Evolutionary conservation across 2,329 filamentous ascomycete species (phyloP).

Genomic region (Furcasterigmium sp.): DNA sequence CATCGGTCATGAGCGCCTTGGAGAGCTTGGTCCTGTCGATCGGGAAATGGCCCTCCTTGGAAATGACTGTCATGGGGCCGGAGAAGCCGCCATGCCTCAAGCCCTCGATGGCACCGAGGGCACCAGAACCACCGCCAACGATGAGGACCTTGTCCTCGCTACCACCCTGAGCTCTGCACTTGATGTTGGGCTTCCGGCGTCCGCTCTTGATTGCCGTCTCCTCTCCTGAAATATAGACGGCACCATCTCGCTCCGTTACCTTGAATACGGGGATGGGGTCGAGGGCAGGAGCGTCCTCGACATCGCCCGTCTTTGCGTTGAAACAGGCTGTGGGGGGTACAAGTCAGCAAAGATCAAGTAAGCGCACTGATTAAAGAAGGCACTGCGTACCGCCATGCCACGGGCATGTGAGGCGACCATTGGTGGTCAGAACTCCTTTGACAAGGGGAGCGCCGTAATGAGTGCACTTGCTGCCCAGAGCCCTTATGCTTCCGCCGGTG

Average conservation of each 20-base stretch:
- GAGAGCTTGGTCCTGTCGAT: slow-evolving; percentile 95
- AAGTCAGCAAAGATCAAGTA: neutral
- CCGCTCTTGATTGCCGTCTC: slow-evolving; percentile 73
- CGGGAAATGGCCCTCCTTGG: slow-evolving; percentile 76
- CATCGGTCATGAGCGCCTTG: slow-evolving; percentile 82
- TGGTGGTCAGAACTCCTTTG: slow-evolving; percentile 76
- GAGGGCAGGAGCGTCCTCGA: slow-evolving; percentile 89
- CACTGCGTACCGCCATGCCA: slow-evolving; percentile 82
- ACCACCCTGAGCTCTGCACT: slow-evolving; percentile 50
- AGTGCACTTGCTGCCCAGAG: slow-evolving; percentile 76
- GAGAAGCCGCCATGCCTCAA: slow-evolving; percentile 77
- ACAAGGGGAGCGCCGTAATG: slow-evolving; percentile 90
- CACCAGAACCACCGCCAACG: slow-evolving; percentile 81
- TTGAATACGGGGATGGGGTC: slow-evolving; percentile 83
- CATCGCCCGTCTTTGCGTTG: slow-evolving; percentile 80
- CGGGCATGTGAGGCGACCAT: slow-evolving; percentile 83
- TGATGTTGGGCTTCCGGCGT: slow-evolving; percentile 67
- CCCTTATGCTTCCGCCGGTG: slow-evolving; percentile 68
- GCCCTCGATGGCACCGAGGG: slow-evolving; percentile 75
- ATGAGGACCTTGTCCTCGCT: slow-evolving; percentile 64
- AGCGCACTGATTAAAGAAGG: neutral
- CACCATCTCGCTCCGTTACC: slow-evolving; percentile 73
- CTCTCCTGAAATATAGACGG: slow-evolving; percentile 78
- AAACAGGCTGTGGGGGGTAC: slow-evolving; percentile 67
- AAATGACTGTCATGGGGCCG: slow-evolving; percentile 77